Evolutionary conservation across 2,329 filamentous ascomycete species (phyloP).

Genomic region (Neonectria coccinea): DNA sequence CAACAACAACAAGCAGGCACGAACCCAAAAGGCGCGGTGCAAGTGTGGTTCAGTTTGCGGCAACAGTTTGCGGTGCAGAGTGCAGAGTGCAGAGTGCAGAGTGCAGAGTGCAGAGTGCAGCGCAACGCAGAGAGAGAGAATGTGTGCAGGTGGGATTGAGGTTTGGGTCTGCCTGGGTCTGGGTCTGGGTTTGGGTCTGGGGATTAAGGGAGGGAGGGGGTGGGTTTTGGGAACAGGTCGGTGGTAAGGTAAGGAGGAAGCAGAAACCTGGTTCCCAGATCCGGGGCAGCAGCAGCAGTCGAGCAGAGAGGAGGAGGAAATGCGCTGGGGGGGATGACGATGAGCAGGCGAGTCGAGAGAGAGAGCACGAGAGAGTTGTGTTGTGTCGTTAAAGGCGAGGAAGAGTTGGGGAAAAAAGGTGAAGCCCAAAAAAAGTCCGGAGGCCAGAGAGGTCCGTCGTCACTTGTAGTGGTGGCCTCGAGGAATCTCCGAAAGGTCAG

Average conservation of each 20-base stretch:
- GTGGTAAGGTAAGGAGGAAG: constrained; percentile 36
- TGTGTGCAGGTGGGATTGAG: constrained; percentile 13
- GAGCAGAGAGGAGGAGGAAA: constrained; percentile 9
- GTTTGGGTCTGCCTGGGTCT: constrained; percentile 35
- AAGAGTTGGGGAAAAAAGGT: neutral
- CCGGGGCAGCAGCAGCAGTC: neutral
- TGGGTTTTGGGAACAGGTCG: constrained; percentile 32
- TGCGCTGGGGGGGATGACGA: neutral
- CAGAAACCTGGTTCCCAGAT: constrained; percentile 22
- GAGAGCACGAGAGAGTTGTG: constrained; percentile 22
- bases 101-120: no score
- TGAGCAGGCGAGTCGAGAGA: constrained; percentile 12
- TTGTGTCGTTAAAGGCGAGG: neutral
- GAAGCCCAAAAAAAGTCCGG: neutral
- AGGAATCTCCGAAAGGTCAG: constrained; percentile 1
- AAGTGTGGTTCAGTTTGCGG: constrained; percentile 4
- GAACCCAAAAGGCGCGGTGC: constrained; percentile 1
- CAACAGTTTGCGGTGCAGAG: neutral
- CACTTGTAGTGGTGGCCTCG: constrained; percentile 4
- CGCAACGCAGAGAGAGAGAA: neutral
- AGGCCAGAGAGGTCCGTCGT: constrained; percentile 22
- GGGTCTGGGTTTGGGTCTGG: constrained; percentile 31
- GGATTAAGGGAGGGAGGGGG: constrained; percentile 30
- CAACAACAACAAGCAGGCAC: constrained; percentile 22
- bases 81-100: no score